Conservation (phyloP, 2,329 filamentous ascomycete genomes). For the Epichloe amarillans region DNA sequence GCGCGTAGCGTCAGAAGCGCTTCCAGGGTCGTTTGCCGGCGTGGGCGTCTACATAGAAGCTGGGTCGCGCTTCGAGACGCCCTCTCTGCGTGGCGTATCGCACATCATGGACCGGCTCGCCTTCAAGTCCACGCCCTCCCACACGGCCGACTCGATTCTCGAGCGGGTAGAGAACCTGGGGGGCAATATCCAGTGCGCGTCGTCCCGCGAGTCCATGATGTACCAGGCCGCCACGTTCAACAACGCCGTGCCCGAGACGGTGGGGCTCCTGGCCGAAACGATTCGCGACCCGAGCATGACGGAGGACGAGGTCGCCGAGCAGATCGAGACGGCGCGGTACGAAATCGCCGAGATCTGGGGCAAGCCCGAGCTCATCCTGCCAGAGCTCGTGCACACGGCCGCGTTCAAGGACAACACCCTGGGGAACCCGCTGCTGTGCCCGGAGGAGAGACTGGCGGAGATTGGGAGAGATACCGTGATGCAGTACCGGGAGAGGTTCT, state of each 20-base stretch:
- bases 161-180: slow-evolving; percentile 79
- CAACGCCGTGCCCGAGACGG: slow-evolving; percentile 68
- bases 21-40: slow-evolving; percentile 87
- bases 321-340: slow-evolving; percentile 84
- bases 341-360: slow-evolving; percentile 97
- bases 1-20: slow-evolving; percentile 84
- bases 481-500: slow-evolving; percentile 72
- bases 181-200: slow-evolving; percentile 97
- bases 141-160: slow-evolving; percentile 70
- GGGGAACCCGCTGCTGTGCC: slow-evolving; percentile 85
- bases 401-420: slow-evolving; percentile 94
- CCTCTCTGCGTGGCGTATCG: slow-evolving; percentile 72
- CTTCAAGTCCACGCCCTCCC: slow-evolving; percentile 73
- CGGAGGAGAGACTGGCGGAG: slow-evolving; percentile 61
- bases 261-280: slow-evolving; percentile 81
- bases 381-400: slow-evolving; percentile 88
- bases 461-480: slow-evolving; percentile 65
- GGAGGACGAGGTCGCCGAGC: slow-evolving; percentile 72
- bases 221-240: slow-evolving; percentile 99
- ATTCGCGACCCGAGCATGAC: slow-evolving; percentile 78
- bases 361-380: slow-evolving; percentile 90
- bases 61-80: slow-evolving; percentile 86
- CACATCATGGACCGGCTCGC: slow-evolving; percentile 93
- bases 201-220: slow-evolving; percentile 91
- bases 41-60: slow-evolving; percentile 94